A percentile compares a stretch with the other conserved stretches of the same genome.
Conservation (phyloP, 208 protist species). For the Trypanosoma grayi region DNA sequence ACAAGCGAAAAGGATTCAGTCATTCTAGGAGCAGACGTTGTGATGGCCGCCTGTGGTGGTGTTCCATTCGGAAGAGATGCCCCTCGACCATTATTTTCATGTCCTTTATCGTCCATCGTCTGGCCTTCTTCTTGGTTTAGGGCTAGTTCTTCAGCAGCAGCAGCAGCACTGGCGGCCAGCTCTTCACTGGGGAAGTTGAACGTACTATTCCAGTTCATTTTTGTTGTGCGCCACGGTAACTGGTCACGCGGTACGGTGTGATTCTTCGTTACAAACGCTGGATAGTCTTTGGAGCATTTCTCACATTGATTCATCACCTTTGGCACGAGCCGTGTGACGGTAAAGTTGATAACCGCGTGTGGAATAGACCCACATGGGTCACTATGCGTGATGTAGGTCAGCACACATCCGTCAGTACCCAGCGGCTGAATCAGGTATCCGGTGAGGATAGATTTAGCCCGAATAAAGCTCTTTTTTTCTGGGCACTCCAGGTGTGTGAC, state of each 20-base stretch:
- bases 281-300: conserved; percentile 64
- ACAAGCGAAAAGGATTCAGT: conserved; percentile 31
- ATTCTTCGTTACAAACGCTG: conserved; percentile 44
- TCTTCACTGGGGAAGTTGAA: conserved; percentile 62
- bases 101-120: not conserved
- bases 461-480: conserved; percentile 69
- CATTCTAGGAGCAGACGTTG: not conserved
- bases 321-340: conserved; percentile 56
- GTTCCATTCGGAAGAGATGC: not conserved
- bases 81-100: not conserved
- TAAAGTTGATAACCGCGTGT: conserved; percentile 76
- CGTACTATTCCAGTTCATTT: conserved; percentile 78
- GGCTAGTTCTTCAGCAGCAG: too few species aligned
- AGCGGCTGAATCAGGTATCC: conserved; percentile 82
- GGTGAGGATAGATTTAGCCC: conserved; percentile 77
- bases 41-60: not conserved
- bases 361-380: conserved; percentile 85
- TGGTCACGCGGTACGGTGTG: conserved; percentile 46
- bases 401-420: conserved; percentile 36
- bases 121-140: not conserved
- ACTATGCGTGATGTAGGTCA: conserved; percentile 85
- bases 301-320: conserved; percentile 68
- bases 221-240: conserved; percentile 72
- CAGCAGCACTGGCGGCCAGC: conserved; percentile 1
- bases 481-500: conserved; percentile 75